Percentiles rank a stretch among this genome's conserved stretches.
Evolutionary conservation across 129 eudicot genomes (phyloP).

Genomic region (Flaveria sonorensis): DNA sequence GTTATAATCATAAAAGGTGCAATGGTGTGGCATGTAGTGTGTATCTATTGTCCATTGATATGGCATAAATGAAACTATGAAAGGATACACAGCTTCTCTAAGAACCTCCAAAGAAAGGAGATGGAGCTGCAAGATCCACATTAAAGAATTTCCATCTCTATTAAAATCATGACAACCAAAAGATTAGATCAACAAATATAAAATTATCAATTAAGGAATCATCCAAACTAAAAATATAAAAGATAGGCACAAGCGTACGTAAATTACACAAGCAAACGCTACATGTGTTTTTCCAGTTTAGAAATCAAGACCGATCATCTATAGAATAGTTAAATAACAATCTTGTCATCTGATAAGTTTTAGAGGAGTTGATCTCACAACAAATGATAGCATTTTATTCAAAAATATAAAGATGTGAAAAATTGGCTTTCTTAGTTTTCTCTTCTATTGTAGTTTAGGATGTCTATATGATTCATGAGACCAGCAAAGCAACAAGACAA

Average conservation of each 20-base stretch:
- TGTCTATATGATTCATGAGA: constrained; percentile 11
- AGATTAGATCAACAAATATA: constrained; percentile 18
- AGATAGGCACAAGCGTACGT: background rate
- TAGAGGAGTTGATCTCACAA: background rate
- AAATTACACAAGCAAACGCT: background rate
- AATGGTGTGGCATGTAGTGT: constrained; percentile 25
- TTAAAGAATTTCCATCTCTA: constrained; percentile 58
- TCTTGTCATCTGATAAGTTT: background rate
- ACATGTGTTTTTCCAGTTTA: background rate
- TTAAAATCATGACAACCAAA: constrained; percentile 27
- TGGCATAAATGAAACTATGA: background rate
- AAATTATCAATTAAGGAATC: constrained; percentile 14
- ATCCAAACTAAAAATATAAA: constrained; percentile 18
- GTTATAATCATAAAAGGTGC: background rate
- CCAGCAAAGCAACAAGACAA: constrained; percentile 17
- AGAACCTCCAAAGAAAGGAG: constrained; percentile 95
- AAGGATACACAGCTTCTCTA: constrained; percentile 98
- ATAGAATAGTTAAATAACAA: constrained; percentile 4
- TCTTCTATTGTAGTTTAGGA: constrained; percentile 4
- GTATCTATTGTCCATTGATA: constrained; percentile 8
- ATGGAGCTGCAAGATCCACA: constrained; percentile 70
- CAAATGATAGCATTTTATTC: background rate
- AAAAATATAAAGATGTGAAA: background rate
- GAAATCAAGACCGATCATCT: background rate
- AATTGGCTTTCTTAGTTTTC: constrained; percentile 7